These are phyloP conservation scores for Discostella pseudostelligera DNA, from an alignment of 108 stramenopile species.

Conservation along the genomic window DNA sequence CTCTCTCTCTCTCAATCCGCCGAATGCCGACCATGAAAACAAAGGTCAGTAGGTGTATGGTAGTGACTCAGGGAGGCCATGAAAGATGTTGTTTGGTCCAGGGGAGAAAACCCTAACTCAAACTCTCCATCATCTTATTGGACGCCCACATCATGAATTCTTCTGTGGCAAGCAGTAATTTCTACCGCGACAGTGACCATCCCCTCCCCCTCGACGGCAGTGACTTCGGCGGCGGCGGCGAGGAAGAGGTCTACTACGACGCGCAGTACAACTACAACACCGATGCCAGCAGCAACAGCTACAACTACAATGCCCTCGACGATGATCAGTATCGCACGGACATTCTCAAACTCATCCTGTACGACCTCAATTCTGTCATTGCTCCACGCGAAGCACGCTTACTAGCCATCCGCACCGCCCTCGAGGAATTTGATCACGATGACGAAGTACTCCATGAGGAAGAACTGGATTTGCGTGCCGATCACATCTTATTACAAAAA, in stretches of 20 bases:
- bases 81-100: too few relatives aligned
- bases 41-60: too few relatives aligned
- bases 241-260: slow-evolving; percentile 7
- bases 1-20: too few relatives aligned
- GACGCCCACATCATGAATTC: too few relatives aligned
- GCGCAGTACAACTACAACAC: slow-evolving; percentile 6
- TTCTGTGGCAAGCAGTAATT: too few relatives aligned
- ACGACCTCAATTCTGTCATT: slow-evolving; percentile 54
- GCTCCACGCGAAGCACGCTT: slow-evolving; percentile 46
- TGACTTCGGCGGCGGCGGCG: background rate
- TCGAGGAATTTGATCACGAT: slow-evolving; percentile 54
- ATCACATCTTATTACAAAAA: slow-evolving; percentile 52
- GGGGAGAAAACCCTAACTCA: too few relatives aligned
- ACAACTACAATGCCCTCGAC: background rate
- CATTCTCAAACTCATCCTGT: slow-evolving; percentile 42
- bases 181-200: background rate
- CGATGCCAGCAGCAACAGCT: slow-evolving; percentile 13
- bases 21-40: too few relatives aligned
- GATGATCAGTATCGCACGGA: slow-evolving; percentile 33
- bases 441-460: slow-evolving; percentile 47
- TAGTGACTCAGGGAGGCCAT: too few relatives aligned
- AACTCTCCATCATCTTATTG: too few relatives aligned
- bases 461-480: slow-evolving; percentile 50
- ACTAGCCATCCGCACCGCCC: slow-evolving; percentile 41
- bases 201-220: background rate